A percentile compares a stretch with the other conserved stretches of the same genome.
Evolutionary conservation across 371 early-diverging fungal genomes (phyloP).

Genomic region (Smittium culicis): DNA sequence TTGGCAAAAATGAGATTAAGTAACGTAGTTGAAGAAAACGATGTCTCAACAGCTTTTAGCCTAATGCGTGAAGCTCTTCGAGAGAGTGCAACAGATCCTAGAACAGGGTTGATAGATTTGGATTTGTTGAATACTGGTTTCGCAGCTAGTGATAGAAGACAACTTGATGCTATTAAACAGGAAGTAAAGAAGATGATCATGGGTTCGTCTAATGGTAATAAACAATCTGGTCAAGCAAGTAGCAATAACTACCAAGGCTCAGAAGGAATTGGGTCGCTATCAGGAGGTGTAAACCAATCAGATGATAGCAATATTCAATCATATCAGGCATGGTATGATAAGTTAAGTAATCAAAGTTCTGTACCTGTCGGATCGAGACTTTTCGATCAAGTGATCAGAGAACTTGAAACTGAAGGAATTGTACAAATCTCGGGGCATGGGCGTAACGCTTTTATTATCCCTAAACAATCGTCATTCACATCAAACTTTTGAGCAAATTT

Average conservation of each 20-base stretch:
- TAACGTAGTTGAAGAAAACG: slow-evolving; percentile 47
- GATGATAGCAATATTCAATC: slow-evolving; percentile 16
- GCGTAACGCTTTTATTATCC: too few relatives aligned
- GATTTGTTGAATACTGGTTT: slow-evolving; percentile 89
- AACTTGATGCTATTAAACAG: slow-evolving; percentile 28
- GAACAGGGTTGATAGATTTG: slow-evolving; percentile 95
- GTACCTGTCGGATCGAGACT: slow-evolving; percentile 24
- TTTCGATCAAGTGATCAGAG: too few relatives aligned
- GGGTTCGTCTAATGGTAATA: slow-evolving; percentile 8
- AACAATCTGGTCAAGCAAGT: background rate
- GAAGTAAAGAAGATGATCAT: slow-evolving; percentile 20
- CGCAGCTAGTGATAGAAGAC: slow-evolving; percentile 28
- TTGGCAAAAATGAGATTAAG: slow-evolving; percentile 90
- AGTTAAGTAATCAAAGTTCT: slow-evolving; percentile 30
- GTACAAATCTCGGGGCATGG: too few relatives aligned
- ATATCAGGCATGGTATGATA: slow-evolving; percentile 25
- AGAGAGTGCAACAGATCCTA: slow-evolving; percentile 93
- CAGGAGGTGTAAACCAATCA: background rate
- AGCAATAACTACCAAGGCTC: background rate
- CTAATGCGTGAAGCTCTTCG: slow-evolving; percentile 88
- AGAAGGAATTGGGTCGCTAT: background rate
- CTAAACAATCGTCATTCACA: too few relatives aligned
- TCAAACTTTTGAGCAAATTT: too few relatives aligned
- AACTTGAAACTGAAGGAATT: too few relatives aligned
- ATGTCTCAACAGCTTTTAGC: slow-evolving; percentile 74